Conservation (phyloP, 805 yeast species). For the Lipomyces yamanashiensis region DNA sequence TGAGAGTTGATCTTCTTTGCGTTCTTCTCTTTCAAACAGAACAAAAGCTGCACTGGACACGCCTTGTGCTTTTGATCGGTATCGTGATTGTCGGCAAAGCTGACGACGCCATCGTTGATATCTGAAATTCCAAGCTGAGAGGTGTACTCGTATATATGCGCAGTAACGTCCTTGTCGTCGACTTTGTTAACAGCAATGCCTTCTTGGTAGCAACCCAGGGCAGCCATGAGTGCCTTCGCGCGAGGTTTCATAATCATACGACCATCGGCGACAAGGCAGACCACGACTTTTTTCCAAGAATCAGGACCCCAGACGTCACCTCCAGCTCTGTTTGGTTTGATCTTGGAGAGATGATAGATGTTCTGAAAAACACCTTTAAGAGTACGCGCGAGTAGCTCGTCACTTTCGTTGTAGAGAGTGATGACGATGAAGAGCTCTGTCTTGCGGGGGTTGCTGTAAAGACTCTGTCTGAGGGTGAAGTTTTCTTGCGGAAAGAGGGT, state of each 20-base stretch:
- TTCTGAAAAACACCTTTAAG: slow-evolving; percentile 90
- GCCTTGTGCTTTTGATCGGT: slow-evolving; percentile 51
- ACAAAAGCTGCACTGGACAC: slow-evolving; percentile 65
- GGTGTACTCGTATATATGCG: slow-evolving; percentile 93
- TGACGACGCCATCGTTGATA: slow-evolving; percentile 58
- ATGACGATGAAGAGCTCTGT: slow-evolving; percentile 86
- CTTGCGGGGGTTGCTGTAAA: slow-evolving; percentile 71
- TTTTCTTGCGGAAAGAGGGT: slow-evolving; percentile 61
- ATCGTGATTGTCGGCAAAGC: slow-evolving; percentile 48
- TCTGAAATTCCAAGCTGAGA: slow-evolving; percentile 82
- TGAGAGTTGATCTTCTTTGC: slow-evolving; percentile 70
- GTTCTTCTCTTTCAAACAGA: slow-evolving; percentile 65
- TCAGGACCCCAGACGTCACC: slow-evolving; percentile 79
- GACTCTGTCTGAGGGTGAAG: slow-evolving; percentile 76
- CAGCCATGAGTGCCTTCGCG: slow-evolving; percentile 77
- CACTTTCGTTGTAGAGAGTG: slow-evolving; percentile 91
- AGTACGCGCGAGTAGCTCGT: slow-evolving; percentile 78
- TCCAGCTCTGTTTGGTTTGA: slow-evolving; percentile 58
- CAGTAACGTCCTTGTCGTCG: slow-evolving; percentile 76
- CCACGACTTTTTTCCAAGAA: slow-evolving; percentile 92
- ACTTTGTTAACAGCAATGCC: slow-evolving; percentile 93
- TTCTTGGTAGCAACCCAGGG: slow-evolving; percentile 90
- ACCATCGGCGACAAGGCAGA: slow-evolving; percentile 90
- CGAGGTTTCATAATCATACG: slow-evolving; percentile 80
- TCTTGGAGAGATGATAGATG: slow-evolving; percentile 71